These are phyloP conservation scores for Kwoniella sp. DNA, from an alignment of 768 basidiomycete genomes.

Conservation along the genomic window DNA sequence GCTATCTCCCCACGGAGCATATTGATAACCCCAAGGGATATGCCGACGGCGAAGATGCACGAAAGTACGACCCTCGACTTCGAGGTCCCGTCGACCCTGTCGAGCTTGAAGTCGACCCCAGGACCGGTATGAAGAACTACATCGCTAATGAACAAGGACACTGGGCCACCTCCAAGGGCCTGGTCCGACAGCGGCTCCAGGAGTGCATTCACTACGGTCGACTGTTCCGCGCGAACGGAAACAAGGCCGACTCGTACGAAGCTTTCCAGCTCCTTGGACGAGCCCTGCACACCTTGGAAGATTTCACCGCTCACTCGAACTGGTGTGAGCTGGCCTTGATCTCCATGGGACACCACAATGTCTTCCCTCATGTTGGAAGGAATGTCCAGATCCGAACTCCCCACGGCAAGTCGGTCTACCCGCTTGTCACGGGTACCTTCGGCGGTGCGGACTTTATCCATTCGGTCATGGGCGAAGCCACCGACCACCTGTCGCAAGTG, in stretches of 20 bases:
- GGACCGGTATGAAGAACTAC: slow-evolving; percentile 81
- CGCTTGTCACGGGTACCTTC: slow-evolving; percentile 70
- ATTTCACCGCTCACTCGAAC: slow-evolving; percentile 75
- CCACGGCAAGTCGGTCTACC: slow-evolving; percentile 69
- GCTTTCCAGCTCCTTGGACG: slow-evolving; percentile 70
- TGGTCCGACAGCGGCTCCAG: slow-evolving; percentile 62
- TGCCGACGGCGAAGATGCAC: slow-evolving; percentile 72
- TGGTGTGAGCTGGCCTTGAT: slow-evolving; percentile 76
- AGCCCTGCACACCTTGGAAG: slow-evolving; percentile 57
- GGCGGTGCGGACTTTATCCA: slow-evolving; percentile 50
- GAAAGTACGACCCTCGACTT: slow-evolving; percentile 68
- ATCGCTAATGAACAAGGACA: slow-evolving; percentile 66
- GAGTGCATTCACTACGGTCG: slow-evolving; percentile 76
- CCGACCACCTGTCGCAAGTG: slow-evolving; percentile 57
- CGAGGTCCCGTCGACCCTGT: slow-evolving; percentile 76
- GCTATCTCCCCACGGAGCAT: slow-evolving; percentile 75
- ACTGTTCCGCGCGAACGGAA: slow-evolving; percentile 54
- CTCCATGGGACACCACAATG: slow-evolving; percentile 65
- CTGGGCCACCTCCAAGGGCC: slow-evolving; percentile 72
- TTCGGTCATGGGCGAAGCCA: slow-evolving; percentile 52
- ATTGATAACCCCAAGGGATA: slow-evolving; percentile 91
- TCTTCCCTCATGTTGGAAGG: slow-evolving; percentile 85
- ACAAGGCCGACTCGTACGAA: slow-evolving; percentile 53
- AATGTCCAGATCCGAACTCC: slow-evolving; percentile 68
- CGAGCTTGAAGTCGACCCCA: slow-evolving; percentile 78